These are phyloP conservation scores for Craterostigma plantagineum DNA, from an alignment of 257 asterid genomes.

Conservation along the genomic window DNA sequence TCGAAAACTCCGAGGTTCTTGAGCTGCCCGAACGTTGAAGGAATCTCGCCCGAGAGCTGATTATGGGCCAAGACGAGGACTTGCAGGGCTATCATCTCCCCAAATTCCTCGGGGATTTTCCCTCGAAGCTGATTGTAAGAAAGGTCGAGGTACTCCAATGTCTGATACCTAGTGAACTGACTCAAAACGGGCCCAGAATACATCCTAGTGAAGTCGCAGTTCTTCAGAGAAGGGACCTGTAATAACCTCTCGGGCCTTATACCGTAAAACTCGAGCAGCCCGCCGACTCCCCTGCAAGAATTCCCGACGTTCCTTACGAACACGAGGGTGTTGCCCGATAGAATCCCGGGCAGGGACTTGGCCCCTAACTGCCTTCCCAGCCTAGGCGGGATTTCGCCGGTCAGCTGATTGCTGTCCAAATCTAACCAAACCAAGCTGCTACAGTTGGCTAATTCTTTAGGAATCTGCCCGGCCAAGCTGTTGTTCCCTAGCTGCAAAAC, in stretches of 20 bases:
- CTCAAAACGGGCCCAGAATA: constrained; percentile 83
- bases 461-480: constrained; percentile 64
- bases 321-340: constrained; percentile 73
- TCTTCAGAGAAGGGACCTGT: constrained; percentile 63
- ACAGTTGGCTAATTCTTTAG: constrained; percentile 49
- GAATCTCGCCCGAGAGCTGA: constrained; percentile 79
- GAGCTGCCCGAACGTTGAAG: constrained; percentile 51
- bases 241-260: constrained; percentile 64
- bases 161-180: constrained; percentile 64
- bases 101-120: constrained; percentile 70
- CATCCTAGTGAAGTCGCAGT: constrained; percentile 70
- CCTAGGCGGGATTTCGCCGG: constrained; percentile 75
- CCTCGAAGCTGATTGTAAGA: constrained; percentile 80
- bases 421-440: constrained; percentile 83
- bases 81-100: constrained; percentile 85
- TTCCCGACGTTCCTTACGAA: constrained; percentile 79
- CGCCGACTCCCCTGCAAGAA: constrained; percentile 90
- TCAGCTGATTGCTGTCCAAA: constrained; percentile 46
- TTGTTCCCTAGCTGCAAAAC: constrained; percentile 78
- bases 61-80: constrained; percentile 70
- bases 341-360: constrained; percentile 62
- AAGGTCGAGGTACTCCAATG: constrained; percentile 79
- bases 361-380: constrained; percentile 75
- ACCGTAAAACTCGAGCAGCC: constrained; percentile 73
- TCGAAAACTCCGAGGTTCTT: constrained; percentile 87